Percentiles rank a stretch among this genome's conserved stretches.
Conservation (phyloP, 768 basidiomycete genomes). For the Auricularia sp. region DNA sequence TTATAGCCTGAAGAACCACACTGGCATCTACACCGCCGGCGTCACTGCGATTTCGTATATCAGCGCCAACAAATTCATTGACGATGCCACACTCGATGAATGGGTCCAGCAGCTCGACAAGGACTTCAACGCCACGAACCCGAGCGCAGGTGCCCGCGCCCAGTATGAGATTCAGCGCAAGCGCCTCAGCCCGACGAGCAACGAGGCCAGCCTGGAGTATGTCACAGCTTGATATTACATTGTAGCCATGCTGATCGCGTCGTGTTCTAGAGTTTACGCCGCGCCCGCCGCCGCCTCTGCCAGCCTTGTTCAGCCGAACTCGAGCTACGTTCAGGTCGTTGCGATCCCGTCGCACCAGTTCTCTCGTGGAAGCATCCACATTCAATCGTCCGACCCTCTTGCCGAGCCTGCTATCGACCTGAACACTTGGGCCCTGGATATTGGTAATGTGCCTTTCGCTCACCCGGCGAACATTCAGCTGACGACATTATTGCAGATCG, state of each 20-base stretch:
- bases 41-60: neutral
- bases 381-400: constrained; percentile 33
- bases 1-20: neutral
- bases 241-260: neutral
- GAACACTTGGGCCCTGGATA: constrained; percentile 22
- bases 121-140: constrained; percentile 1
- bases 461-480: neutral
- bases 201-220: neutral
- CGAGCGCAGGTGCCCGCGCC: neutral
- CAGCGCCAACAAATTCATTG: neutral
- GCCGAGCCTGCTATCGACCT: constrained; percentile 37
- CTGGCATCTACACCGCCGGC: neutral
- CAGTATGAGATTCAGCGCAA: constrained; percentile 4
- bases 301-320: neutral
- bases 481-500: constrained; percentile 6
- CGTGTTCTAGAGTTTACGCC: neutral
- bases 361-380: constrained; percentile 39
- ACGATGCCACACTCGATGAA: neutral
- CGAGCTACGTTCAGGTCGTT: constrained; percentile 22
- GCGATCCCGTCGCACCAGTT: constrained; percentile 32
- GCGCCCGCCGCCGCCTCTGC: neutral
- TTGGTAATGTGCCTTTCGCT: constrained; percentile 1
- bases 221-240: neutral
- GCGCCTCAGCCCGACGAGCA: neutral
- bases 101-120: neutral